Evolutionary conservation across 1,284 basidiomycete genomes (phyloP), one percentile per base, ranked within the genome.

Genomic region (Sparassis latifolia): DNA sequence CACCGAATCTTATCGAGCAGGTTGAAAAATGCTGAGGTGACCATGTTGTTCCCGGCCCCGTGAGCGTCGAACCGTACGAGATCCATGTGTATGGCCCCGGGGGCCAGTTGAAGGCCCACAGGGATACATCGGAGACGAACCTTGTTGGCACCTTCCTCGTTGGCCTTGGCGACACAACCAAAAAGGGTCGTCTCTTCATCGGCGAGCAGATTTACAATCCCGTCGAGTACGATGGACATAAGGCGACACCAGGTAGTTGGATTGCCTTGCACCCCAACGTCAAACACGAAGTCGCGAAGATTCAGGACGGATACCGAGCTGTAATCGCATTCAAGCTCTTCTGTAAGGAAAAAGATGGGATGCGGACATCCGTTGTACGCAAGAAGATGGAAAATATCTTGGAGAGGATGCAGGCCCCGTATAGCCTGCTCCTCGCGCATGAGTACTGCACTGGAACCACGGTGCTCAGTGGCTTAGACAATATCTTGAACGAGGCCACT

Each of bases 191-290:
- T 37, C 12, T 37, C 12, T 37, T 6, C 12, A 37, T 37, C 35
- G 35, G 7, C 7, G 35, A 37, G 7, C 6, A 37, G 12, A 7
- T 7, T 37, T 12, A 7, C 35, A 37, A 12, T 37, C 20, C 20
- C 20, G 20, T 20, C 20, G 20, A 20, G 20, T 20, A 20, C 20
- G 20, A 20, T 20, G 20, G 20, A 20, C 20, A 20, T 20, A 20
- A 20, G 20, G 35, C 35, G 12, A 12, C 1, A 6, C 35, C 35
- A 6, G 35, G 62, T 0, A 39, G 45, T 3, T 70, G 68, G 67
- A 59, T 65, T 20, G 68, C 67, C 0, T 71, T 73, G 50, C 70
- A 68, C 54, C 65, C 71, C 1, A 69, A 74, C 53, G 65, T 69
- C 42, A 63, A 67, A 6, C 69, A 74, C 54, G 20, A 40, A 1